Percentiles rank a stretch among this genome's conserved stretches.
These are phyloP conservation scores for Macrolepiota fuliginosa DNA, from an alignment of 768 basidiomycete species.

Conservation along the genomic window DNA sequence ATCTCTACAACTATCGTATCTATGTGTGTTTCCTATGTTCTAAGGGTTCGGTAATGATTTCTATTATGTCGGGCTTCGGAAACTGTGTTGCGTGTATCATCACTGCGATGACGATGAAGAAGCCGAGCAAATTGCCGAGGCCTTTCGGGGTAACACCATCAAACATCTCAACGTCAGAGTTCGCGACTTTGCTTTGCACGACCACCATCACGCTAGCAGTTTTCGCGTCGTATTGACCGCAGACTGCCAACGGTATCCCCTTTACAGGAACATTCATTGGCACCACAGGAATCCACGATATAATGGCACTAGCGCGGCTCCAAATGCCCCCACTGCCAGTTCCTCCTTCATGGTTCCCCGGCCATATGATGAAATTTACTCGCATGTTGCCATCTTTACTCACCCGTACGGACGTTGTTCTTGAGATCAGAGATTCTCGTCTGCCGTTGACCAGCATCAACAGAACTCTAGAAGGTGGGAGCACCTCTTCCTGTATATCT, in stretches of 20 bases:
- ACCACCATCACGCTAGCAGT: background rate
- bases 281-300: background rate
- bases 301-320: conserved; percentile 35
- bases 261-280: background rate
- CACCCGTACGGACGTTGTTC: conserved; percentile 82
- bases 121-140: conserved; percentile 1
- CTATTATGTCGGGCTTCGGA: background rate
- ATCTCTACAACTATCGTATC: conserved; percentile 3
- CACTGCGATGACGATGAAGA: background rate
- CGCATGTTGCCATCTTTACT: conserved; percentile 74
- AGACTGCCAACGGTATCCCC: background rate
- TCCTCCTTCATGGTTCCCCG: conserved; percentile 93
- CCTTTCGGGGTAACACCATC: conserved; percentile 7
- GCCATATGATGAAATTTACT: conserved; percentile 91
- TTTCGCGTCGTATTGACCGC: background rate
- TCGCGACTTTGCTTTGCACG: background rate
- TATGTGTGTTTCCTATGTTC: background rate
- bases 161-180: conserved; percentile 7
- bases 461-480: conserved; percentile 75
- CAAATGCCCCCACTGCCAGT: conserved; percentile 49
- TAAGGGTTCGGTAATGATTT: background rate
- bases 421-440: conserved; percentile 92
- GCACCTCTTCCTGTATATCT: conserved; percentile 24
- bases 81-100: background rate
- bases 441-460: conserved; percentile 95